Conservation (phyloP, 345 rosid species). For the Lumnitzera racemosa region DNA sequence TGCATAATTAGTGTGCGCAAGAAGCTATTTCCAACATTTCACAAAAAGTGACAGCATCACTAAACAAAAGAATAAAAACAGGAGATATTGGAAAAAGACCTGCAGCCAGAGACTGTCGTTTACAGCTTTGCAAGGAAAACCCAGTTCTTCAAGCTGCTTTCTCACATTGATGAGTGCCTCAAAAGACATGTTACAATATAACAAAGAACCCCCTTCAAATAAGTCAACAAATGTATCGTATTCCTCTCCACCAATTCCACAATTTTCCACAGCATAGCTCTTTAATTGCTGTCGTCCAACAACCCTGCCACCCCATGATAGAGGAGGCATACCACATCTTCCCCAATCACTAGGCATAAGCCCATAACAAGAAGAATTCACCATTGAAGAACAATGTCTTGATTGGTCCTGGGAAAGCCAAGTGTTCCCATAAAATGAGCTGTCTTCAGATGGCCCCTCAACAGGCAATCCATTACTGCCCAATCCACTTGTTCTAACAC, state of each 20-base stretch:
- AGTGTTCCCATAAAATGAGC: constrained; percentile 43
- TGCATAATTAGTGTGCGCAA: too few relatives aligned
- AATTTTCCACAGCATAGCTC: constrained; percentile 45
- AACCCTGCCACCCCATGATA: constrained; percentile 97
- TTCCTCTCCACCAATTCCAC: constrained; percentile 63
- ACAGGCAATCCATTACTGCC: constrained; percentile 41
- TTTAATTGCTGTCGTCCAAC: constrained; percentile 70
- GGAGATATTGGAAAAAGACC: constrained; percentile 35
- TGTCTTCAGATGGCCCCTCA: constrained; percentile 89
- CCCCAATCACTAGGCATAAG: constrained; percentile 74
- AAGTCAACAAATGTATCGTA: constrained; percentile 72
- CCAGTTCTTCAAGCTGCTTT: constrained; percentile 92
- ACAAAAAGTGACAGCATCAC: constrained; percentile 1
- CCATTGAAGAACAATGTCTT: constrained; percentile 46
- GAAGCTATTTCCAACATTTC: background rate
- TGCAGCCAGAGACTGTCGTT: constrained; percentile 98
- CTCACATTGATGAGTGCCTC: constrained; percentile 84
- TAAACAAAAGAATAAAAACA: constrained; percentile 11
- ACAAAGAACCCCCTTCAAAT: constrained; percentile 91
- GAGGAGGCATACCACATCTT: constrained; percentile 58
- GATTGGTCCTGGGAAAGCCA: constrained; percentile 68
- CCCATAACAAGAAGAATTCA: constrained; percentile 50
- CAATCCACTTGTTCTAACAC: constrained; percentile 30
- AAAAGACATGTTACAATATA: constrained; percentile 93
- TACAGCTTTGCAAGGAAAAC: constrained; percentile 92